Percentiles rank a stretch among this genome's conserved stretches.
Conservation (phyloP, 306 rosid species). For the Vigna unguiculata region DNA sequence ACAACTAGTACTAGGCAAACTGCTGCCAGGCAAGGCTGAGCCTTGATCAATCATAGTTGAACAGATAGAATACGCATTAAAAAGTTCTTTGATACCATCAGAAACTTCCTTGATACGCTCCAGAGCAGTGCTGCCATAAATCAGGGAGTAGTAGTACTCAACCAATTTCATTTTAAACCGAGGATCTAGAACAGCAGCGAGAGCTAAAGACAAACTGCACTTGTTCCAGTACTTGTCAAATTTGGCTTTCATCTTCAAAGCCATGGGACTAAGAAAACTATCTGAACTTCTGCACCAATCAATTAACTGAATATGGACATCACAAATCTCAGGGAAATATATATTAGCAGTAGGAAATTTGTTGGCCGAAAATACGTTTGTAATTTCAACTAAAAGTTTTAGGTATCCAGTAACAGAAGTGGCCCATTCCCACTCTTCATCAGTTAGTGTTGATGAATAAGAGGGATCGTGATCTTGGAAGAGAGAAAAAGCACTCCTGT, state of each 20-base stretch:
- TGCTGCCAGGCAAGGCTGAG: constrained; percentile 82
- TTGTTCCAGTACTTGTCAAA: constrained; percentile 96
- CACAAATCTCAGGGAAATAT: constrained; percentile 92
- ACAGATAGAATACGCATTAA: constrained; percentile 78
- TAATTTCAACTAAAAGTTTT: constrained; percentile 85
- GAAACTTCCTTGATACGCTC: constrained; percentile 93
- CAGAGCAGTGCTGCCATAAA: constrained; percentile 88
- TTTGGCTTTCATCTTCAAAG: constrained; percentile 78
- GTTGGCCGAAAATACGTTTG: constrained; percentile 66
- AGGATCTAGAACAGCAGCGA: constrained; percentile 93
- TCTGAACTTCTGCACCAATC: constrained; percentile 92
- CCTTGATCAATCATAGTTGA: constrained; percentile 91
- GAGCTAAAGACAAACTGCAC: constrained; percentile 85
- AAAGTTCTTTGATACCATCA: constrained; percentile 82
- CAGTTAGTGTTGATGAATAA: constrained; percentile 64
- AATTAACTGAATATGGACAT: constrained; percentile 82
- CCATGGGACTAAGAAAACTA: constrained; percentile 69
- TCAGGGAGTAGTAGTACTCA: constrained; percentile 93
- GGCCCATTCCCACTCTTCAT: constrained; percentile 86
- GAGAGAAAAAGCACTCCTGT: constrained; percentile 72
- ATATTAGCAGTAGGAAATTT: constrained; percentile 77
- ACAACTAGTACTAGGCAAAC: constrained; percentile 72
- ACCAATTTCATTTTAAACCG: constrained; percentile 94
- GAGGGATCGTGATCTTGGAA: constrained; percentile 74
- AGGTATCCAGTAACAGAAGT: constrained; percentile 63